Percentiles rank a stretch among this genome's conserved stretches.
phyloP scores from a whole-genome alignment of 176 grass and related monocot genomes.

The Calamus simplicifolius region DNA sequence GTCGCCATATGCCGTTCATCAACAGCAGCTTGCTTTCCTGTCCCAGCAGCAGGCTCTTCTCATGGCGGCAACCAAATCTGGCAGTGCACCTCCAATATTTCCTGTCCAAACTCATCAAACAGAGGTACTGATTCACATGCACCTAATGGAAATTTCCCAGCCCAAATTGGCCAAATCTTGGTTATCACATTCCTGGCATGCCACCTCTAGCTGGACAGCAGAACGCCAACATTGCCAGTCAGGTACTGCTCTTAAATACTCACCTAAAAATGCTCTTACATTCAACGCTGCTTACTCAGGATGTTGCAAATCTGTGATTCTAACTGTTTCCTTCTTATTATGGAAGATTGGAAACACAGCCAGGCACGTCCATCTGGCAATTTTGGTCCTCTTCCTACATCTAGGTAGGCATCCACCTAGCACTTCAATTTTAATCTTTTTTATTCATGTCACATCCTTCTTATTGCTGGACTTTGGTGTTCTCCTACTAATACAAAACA shows the following conservation, averaged over 20 bases:
- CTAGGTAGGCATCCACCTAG: conserved; percentile 9
- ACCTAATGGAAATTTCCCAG: conserved; percentile 1
- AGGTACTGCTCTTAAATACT: background rate
- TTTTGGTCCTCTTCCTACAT: conserved; percentile 14
- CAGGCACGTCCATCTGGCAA: conserved; percentile 6
- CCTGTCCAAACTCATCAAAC: conserved; percentile 8
- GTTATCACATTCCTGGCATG: conserved; percentile 23
- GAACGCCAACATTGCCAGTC: background rate
- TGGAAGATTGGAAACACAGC: conserved; percentile 3
- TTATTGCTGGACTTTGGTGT: too few species aligned
- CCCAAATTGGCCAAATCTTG: conserved; percentile 26
- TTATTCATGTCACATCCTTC: too few species aligned
- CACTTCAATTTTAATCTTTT: too few species aligned
- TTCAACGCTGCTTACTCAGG: too few species aligned
- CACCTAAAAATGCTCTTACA: too few species aligned
- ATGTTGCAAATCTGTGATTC: too few species aligned
- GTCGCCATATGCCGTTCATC: conserved; percentile 35
- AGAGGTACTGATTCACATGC: conserved; percentile 12
- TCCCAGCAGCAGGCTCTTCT: conserved; percentile 31
- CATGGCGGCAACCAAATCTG: conserved; percentile 21
- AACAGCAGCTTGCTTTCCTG: conserved; percentile 30
- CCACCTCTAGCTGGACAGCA: background rate
- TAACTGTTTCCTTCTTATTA: background rate
- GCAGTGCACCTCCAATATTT: background rate
- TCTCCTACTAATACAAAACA: too few species aligned